Evolutionary conservation across 2,329 filamentous ascomycete species (phyloP), one percentile per base, ranked within the genome.

Genomic region (Diaporthe sp.): DNA sequence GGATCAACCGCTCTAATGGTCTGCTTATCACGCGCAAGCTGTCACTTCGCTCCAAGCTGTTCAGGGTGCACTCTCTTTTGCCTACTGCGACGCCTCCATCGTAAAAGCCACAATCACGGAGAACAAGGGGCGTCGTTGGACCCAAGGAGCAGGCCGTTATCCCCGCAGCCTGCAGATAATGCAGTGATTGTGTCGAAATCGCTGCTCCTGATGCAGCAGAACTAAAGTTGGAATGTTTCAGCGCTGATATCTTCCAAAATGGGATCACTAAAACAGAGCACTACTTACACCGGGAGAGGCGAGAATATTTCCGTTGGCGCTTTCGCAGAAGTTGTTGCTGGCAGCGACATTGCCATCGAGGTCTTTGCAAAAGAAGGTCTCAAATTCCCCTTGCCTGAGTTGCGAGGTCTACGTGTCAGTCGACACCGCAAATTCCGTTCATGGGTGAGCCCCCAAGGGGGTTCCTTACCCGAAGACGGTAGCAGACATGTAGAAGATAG

Each of bases 321-420:
- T 50, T 65, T 50, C 27, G 42, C 59, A 65, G 42, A 65, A 65
- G 12, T 65, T 65, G n/a, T 50, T 65, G 42, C 59, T 65, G 19
- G 59, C n/a, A n/a, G 42, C 59, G 17, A 65, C 59, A 2, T 65
- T 65, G 3, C 42, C 59, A 27, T 65, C 59, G 19, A 65, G 9
- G 9, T 47, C 42, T 50, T 65, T 47, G 42, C 59, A 65, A 15
- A 65, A 65, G 19, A 65, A 65, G 6, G 59, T 35, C 19, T 50
- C 4, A 22, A 65, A 50, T 32, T 65, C 42, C 12, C 27, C 39
- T 4, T 65, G 59, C 39, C 59, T 65, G 19, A 5, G n/a, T 25
- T 15, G 6, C 9, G 13, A 27, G 35, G 10, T 17, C 7, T 7
- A 9, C 19, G 10, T n/a, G 39, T 65, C 6, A 65, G 42, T 32